A percentile compares a stretch with the other conserved stretches of the same genome.
Evolutionary conservation across 352 stramenopile species (phyloP).

Genomic region (Phytopythium ostracodes): DNA sequence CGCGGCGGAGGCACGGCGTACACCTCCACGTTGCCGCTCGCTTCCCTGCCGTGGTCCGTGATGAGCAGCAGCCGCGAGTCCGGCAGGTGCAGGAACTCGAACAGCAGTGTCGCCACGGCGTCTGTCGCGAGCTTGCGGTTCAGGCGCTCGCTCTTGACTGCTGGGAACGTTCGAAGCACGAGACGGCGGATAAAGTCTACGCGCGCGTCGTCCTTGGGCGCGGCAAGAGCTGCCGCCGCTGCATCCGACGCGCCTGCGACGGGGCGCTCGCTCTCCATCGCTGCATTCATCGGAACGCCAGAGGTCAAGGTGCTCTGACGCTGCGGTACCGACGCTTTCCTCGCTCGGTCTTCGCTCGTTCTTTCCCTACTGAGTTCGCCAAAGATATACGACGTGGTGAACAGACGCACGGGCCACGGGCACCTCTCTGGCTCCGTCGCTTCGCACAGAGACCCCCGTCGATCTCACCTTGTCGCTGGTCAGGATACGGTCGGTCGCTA

Average conservation of each 20-base stretch:
- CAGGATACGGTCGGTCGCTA: too few relatives aligned
- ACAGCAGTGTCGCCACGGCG: conserved; percentile 46
- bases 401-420: background rate
- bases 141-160: conserved; percentile 52
- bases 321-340: too few relatives aligned
- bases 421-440: background rate
- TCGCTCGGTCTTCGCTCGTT: background rate
- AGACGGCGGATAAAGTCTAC: conserved; percentile 65
- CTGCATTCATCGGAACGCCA: background rate
- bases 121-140: conserved; percentile 64
- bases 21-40: conserved; percentile 45
- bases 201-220: conserved; percentile 50
- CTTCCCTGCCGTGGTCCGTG: conserved; percentile 63
- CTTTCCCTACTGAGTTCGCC: background rate
- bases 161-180: conserved; percentile 62
- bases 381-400: background rate
- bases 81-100: conserved; percentile 69
- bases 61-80: conserved; percentile 61
- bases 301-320: too few relatives aligned
- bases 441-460: background rate
- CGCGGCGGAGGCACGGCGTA: conserved; percentile 52
- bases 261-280: conserved; percentile 4
- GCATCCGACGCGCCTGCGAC: background rate
- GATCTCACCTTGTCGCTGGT: too few relatives aligned
- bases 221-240: background rate